phyloP scores from a whole-genome alignment of 1,284 basidiomycete genomes.

The Trichosporon sp. region DNA sequence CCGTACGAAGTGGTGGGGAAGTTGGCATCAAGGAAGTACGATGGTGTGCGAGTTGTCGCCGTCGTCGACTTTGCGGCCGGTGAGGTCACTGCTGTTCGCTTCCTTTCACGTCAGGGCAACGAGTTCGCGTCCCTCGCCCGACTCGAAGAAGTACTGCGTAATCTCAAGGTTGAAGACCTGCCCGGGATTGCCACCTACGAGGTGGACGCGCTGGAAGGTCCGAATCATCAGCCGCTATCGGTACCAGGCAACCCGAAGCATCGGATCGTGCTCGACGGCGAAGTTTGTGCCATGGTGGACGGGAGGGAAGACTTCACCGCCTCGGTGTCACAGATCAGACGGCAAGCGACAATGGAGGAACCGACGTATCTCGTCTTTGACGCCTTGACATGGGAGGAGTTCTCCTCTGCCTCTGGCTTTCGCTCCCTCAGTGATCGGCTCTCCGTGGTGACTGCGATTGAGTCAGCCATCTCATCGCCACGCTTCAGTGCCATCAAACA shows the following conservation, averaged over 20 bases:
- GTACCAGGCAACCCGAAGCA: constrained; percentile 30
- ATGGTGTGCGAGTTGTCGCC: constrained; percentile 50
- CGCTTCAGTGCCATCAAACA: constrained; percentile 44
- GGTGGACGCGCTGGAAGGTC: background rate
- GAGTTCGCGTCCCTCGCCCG: constrained; percentile 41
- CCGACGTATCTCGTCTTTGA: constrained; percentile 51
- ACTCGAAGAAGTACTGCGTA: constrained; percentile 36
- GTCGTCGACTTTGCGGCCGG: constrained; percentile 42
- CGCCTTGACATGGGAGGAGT: constrained; percentile 44
- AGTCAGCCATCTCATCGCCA: constrained; percentile 18
- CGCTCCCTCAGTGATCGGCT: constrained; percentile 41
- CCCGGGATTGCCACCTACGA: background rate
- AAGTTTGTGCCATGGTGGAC: constrained; percentile 50
- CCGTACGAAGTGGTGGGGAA: constrained; percentile 37
- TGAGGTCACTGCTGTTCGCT: constrained; percentile 29
- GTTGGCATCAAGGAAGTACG: constrained; percentile 51
- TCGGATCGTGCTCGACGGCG: constrained; percentile 54
- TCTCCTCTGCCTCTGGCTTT: background rate
- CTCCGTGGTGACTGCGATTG: background rate
- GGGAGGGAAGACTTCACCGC: constrained; percentile 49
- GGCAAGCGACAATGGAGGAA: constrained; percentile 36
- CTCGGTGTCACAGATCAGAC: constrained; percentile 43
- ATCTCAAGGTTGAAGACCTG: constrained; percentile 19
- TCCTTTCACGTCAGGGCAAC: constrained; percentile 47
- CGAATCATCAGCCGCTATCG: background rate